Percentiles rank a stretch among this genome's conserved stretches.
Evolutionary conservation across 495 filamentous ascomycete genomes (phyloP).

Genomic region (Penicillium diatomitis): DNA sequence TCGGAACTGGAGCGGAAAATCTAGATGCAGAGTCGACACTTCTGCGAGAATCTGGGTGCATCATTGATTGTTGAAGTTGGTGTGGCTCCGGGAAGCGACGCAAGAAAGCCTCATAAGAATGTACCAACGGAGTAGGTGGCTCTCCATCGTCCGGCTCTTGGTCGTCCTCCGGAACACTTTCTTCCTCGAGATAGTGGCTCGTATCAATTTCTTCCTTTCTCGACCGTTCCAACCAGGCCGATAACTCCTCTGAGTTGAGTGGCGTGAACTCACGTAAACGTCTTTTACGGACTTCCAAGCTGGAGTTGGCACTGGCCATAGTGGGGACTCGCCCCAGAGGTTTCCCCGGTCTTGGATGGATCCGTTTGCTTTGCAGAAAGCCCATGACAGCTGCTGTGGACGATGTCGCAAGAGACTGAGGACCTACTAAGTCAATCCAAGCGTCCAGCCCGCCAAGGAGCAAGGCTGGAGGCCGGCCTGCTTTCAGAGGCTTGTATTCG

Average conservation of each 20-base stretch:
- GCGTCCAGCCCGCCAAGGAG: conserved; percentile 74
- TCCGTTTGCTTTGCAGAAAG: conserved; percentile 30
- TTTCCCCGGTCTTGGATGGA: conserved; percentile 31
- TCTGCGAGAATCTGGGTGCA: conserved; percentile 23
- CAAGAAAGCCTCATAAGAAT: conserved; percentile 65
- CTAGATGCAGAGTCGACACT: conserved; percentile 16
- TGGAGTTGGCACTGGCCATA: conserved; percentile 43
- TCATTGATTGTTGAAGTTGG: conserved; percentile 69
- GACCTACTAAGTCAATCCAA: conserved; percentile 73
- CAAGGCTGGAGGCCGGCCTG: conserved; percentile 57
- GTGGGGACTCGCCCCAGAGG: conserved; percentile 43
- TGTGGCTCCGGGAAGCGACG: conserved; percentile 72
- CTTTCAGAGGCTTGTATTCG: conserved; percentile 62
- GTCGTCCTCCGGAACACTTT: conserved; percentile 27
- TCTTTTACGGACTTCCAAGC: conserved; percentile 45
- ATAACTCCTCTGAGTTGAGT: conserved; percentile 52
- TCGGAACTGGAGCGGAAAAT: conserved; percentile 33
- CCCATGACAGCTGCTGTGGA: conserved; percentile 45
- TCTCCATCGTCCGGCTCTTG: conserved; percentile 27
- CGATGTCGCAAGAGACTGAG: conserved; percentile 52
- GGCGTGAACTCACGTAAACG: conserved; percentile 49
- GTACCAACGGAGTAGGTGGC: conserved; percentile 37
- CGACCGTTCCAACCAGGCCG: conserved; percentile 51
- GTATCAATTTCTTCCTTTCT: conserved; percentile 45
- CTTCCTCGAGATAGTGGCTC: conserved; percentile 32